Evolutionary conservation across 805 yeast species (phyloP).

Genomic region (Hemisphaericaspora nanyangensis): DNA sequence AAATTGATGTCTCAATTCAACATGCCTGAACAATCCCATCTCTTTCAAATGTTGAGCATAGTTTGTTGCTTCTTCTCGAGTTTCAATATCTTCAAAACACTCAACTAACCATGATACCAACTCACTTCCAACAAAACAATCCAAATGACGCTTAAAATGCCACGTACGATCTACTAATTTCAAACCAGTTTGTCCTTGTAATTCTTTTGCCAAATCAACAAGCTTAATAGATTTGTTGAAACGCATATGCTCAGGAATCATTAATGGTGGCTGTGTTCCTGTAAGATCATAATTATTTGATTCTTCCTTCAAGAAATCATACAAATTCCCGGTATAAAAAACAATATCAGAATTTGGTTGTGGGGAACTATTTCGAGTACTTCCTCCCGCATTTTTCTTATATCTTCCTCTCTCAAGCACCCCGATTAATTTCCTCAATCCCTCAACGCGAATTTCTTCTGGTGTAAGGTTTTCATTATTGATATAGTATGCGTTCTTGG

Average conservation of each 20-base stretch:
- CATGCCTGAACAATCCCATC: constrained; percentile 71
- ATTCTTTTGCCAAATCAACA: constrained; percentile 52
- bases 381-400: constrained; percentile 12
- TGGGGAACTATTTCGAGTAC: constrained; percentile 36
- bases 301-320: constrained; percentile 52
- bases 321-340: constrained; percentile 84
- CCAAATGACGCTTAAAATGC: constrained; percentile 79
- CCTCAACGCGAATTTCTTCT: constrained; percentile 93
- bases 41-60: constrained; percentile 80
- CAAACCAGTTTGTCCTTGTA: constrained; percentile 63
- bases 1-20: constrained; percentile 76
- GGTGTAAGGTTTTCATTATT: constrained; percentile 61
- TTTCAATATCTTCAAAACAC: constrained; percentile 72
- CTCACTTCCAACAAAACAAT: constrained; percentile 83
- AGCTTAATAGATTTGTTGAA: constrained; percentile 51
- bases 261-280: constrained; percentile 32
- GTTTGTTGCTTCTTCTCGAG: constrained; percentile 76
- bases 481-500: constrained; percentile 48
- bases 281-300: constrained; percentile 40
- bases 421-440: constrained; percentile 65
- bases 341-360: constrained; percentile 69
- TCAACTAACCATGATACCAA: constrained; percentile 82
- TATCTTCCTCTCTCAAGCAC: constrained; percentile 57
- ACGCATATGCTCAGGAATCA: constrained; percentile 30
- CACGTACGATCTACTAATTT: constrained; percentile 76